A percentile compares a stretch with the other conserved stretches of the same genome.
Conservation (phyloP, 2,329 filamentous ascomycete species). For the Exophiala spinifera region DNA sequence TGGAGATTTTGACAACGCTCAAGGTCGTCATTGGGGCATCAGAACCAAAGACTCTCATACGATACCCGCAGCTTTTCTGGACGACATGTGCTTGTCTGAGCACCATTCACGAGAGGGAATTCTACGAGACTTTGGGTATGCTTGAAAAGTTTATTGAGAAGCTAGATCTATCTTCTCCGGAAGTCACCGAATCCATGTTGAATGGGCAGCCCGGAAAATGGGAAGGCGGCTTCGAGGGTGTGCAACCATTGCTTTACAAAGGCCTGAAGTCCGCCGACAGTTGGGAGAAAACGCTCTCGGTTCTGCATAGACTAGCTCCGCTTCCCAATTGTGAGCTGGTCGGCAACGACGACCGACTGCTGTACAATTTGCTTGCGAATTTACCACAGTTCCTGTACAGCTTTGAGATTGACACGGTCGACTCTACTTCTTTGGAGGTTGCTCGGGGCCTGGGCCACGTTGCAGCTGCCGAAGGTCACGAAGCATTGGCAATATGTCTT, state of each 20-base stretch:
- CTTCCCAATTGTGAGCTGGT: slow-evolving; percentile 77
- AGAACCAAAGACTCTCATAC: slow-evolving; percentile 71
- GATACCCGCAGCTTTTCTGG: slow-evolving; percentile 97
- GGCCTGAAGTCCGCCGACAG: slow-evolving; percentile 83
- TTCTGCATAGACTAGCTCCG: slow-evolving; percentile 73
- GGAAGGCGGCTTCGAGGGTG: slow-evolving; percentile 83
- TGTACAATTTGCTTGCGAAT: slow-evolving; percentile 88
- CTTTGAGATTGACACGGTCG: slow-evolving; percentile 54
- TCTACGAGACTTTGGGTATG: slow-evolving; percentile 87
- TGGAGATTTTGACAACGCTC: slow-evolving; percentile 94
- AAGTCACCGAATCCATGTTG: slow-evolving; percentile 66
- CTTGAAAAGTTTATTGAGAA: slow-evolving; percentile 81
- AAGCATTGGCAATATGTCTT: slow-evolving; percentile 37
- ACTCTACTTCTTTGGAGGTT: slow-evolving; percentile 9
- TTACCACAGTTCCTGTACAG: slow-evolving; percentile 79
- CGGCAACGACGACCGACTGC: slow-evolving; percentile 75
- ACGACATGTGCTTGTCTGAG: slow-evolving; percentile 94
- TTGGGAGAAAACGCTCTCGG: slow-evolving; percentile 70
- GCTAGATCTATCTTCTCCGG: slow-evolving; percentile 71
- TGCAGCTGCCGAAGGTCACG: slow-evolving; percentile 68
- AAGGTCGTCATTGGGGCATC: slow-evolving; percentile 87
- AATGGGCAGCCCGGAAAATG: slow-evolving; percentile 80
- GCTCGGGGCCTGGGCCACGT: slow-evolving; percentile 51
- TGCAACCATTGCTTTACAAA: slow-evolving; percentile 85
- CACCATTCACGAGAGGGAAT: slow-evolving; percentile 94